Evolutionary conservation across 495 filamentous ascomycete species (phyloP).

Genomic region (Platismatia glauca): DNA sequence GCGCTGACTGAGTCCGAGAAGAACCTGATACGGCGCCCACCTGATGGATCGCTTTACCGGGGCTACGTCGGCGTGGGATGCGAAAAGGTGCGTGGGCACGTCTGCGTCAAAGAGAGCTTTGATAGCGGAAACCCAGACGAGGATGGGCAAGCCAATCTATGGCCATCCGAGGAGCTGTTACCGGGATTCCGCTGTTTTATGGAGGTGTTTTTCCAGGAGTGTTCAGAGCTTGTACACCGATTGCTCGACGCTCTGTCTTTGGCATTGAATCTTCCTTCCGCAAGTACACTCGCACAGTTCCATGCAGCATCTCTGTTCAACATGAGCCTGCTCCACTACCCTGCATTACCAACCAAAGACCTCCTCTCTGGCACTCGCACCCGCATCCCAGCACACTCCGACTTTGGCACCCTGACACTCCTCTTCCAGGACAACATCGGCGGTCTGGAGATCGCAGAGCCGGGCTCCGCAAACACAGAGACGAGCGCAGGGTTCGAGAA

Average conservation of each 20-base stretch:
- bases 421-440: conserved; percentile 45
- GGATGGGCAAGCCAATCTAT: background rate
- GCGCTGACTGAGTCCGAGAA: background rate
- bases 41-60: background rate
- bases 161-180: background rate
- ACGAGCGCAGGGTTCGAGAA: conserved; percentile 3
- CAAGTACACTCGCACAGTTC: background rate
- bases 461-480: conserved; percentile 2
- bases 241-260: background rate
- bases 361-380: background rate
- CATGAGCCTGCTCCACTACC: background rate
- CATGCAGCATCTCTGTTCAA: background rate
- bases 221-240: background rate
- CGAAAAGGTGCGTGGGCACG: background rate
- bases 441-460: conserved; percentile 43
- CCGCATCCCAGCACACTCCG: conserved; percentile 28
- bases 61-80: conserved; percentile 1
- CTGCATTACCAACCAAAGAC: background rate
- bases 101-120: conserved; percentile 8
- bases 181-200: background rate
- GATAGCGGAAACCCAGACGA: conserved; percentile 1
- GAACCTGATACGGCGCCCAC: background rate
- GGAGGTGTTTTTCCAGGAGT: conserved; percentile 3
- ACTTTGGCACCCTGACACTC: conserved; percentile 44
- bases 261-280: background rate